Evolutionary conservation across 116 monocot genomes (phyloP).

Genomic region (Cymodocea nodosa): DNA sequence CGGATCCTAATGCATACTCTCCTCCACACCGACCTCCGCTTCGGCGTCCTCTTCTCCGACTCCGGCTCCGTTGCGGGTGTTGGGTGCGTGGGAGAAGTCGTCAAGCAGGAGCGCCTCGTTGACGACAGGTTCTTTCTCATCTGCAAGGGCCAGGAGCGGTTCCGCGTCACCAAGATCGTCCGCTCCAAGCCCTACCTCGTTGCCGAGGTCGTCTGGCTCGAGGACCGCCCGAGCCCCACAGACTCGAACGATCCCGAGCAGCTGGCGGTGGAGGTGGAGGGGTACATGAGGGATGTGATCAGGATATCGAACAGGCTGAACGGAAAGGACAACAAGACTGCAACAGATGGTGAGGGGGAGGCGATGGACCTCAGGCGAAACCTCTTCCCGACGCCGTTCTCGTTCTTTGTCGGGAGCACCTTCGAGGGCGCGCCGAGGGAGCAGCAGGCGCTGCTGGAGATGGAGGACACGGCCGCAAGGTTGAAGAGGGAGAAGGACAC

Average conservation of each 20-base stretch:
- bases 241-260: constrained; percentile 9
- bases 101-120: constrained; percentile 43
- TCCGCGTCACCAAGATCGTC: constrained; percentile 18
- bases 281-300: constrained; percentile 34
- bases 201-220: constrained; percentile 29
- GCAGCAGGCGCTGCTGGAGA: constrained; percentile 35
- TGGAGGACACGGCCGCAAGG: constrained; percentile 26
- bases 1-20: constrained; percentile 44
- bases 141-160: constrained; percentile 47
- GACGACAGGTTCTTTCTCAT: constrained; percentile 42
- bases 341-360: neutral
- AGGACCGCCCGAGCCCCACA: constrained; percentile 24
- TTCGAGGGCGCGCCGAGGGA: constrained; percentile 35
- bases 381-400: constrained; percentile 39
- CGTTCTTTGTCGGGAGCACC: constrained; percentile 34
- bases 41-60: constrained; percentile 36
- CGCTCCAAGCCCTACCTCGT: constrained; percentile 30
- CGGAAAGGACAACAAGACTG: constrained; percentile 18
- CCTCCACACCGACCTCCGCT: constrained; percentile 33
- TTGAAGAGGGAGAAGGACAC: constrained; percentile 29
- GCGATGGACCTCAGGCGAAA: constrained; percentile 21
- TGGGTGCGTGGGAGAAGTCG: constrained; percentile 36
- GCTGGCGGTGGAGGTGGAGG: constrained; percentile 29
- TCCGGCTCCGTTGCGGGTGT: constrained; percentile 20
- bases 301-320: constrained; percentile 31